Percentiles rank a stretch among this genome's conserved stretches.
phyloP scores from a whole-genome alignment of 202 grass and related monocot genomes.

The Zoysia matrella region DNA sequence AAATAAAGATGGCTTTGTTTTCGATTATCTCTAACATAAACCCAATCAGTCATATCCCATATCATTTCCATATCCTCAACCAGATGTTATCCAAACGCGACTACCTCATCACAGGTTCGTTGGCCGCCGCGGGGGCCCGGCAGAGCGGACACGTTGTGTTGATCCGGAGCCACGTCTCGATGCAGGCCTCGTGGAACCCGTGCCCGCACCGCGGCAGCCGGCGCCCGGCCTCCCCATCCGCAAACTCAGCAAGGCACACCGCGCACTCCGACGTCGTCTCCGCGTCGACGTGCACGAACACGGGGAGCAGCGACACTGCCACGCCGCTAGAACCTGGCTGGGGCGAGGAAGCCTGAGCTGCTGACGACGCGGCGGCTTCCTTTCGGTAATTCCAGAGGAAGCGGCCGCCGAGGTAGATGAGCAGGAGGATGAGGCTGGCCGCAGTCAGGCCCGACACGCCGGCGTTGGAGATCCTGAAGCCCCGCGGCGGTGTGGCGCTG shows the following conservation, averaged over 20 bases:
- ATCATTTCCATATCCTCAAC: too few relatives aligned
- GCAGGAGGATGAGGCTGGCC: background rate
- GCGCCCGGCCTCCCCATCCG: background rate
- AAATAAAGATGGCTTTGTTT: too few relatives aligned
- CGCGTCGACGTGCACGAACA: background rate
- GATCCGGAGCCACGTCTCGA: conserved; percentile 31
- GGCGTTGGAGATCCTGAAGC: background rate
- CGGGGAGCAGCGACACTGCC: conserved; percentile 6
- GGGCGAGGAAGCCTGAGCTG: fast-evolving
- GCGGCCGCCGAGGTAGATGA: conserved; percentile 20
- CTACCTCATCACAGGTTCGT: background rate
- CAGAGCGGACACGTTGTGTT: conserved; percentile 39
- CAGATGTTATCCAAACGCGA: too few relatives aligned
- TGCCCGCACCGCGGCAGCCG: conserved; percentile 35
- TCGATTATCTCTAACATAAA: too few relatives aligned
- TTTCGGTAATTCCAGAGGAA: conserved; percentile 38
- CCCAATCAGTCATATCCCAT: too few relatives aligned
- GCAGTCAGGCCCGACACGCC: conserved; percentile 15
- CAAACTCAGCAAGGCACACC: conserved; percentile 43
- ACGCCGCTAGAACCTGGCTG: background rate
- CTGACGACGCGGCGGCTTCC: background rate
- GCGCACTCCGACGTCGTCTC: conserved; percentile 27
- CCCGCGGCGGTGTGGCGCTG: background rate
- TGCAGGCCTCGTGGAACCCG: conserved; percentile 42
- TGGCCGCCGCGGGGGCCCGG: background rate